phyloP scores from a whole-genome alignment of 352 stramenopile species.

The Pythium plurisporium region DNA sequence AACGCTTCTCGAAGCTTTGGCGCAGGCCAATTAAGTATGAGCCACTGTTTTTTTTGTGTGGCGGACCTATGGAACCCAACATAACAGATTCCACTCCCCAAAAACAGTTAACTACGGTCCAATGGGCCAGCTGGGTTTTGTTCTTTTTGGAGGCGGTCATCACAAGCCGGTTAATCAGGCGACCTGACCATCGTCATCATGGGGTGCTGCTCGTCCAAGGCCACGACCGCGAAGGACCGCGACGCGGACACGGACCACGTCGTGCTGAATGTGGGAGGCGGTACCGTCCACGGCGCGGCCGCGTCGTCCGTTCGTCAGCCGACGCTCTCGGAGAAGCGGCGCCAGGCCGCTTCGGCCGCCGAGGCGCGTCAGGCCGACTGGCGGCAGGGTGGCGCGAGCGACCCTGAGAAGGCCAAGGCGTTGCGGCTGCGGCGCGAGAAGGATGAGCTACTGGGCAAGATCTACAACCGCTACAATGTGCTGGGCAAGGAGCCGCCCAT shows the following conservation, averaged over 20 bases:
- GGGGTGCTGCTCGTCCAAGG: constrained; percentile 71
- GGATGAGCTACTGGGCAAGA: constrained; percentile 78
- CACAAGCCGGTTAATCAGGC: too few species aligned
- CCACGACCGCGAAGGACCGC: constrained; percentile 30
- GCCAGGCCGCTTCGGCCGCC: constrained; percentile 53
- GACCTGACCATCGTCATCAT: too few species aligned
- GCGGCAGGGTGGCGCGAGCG: constrained; percentile 61
- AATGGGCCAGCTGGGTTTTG: too few species aligned
- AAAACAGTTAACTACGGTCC: too few species aligned
- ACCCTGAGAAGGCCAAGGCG: constrained; percentile 61
- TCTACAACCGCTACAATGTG: constrained; percentile 74
- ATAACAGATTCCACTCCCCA: too few species aligned
- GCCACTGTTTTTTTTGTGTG: too few species aligned
- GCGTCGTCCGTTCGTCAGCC: constrained; percentile 25
- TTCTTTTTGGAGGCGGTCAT: too few species aligned
- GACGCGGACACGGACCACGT: constrained; percentile 11
- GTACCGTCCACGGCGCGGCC: constrained; percentile 3
- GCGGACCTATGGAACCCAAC: too few species aligned
- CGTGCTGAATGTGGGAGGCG: constrained; percentile 7
- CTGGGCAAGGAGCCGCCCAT: constrained; percentile 78
- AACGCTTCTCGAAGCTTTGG: too few species aligned
- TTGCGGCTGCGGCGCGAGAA: constrained; percentile 72
- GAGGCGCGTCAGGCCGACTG: constrained; percentile 65
- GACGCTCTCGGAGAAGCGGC: constrained; percentile 63
- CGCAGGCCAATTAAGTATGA: too few species aligned